Conservation (phyloP, 2,329 filamentous ascomycete species). For the Talaromyces funiculosus region DNA sequence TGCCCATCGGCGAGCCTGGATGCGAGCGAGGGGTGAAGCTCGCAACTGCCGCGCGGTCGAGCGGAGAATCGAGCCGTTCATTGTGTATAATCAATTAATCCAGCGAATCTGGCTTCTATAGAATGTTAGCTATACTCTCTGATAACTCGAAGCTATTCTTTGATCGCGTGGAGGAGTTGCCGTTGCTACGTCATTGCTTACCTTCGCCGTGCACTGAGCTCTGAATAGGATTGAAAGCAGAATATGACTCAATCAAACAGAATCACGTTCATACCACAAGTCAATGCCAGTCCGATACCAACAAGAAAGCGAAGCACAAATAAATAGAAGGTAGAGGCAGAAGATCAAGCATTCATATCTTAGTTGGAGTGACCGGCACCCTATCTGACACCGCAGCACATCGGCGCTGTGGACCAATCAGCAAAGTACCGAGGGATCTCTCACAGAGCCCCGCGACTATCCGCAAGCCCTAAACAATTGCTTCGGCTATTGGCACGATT, state of each 20-base stretch:
- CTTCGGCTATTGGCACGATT: neutral
- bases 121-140: neutral
- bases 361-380: neutral
- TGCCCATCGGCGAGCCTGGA: constrained; percentile 21
- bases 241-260: neutral
- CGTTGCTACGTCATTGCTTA: neutral
- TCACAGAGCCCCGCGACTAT: neutral
- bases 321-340: neutral
- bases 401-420: neutral
- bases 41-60: constrained; percentile 25
- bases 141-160: neutral
- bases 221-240: too few relatives aligned
- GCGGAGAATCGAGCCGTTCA: constrained; percentile 31
- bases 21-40: constrained; percentile 15
- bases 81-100: constrained; percentile 10
- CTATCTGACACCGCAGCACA: neutral
- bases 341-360: neutral
- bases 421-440: neutral
- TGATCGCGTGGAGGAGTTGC: neutral
- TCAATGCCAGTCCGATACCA: neutral
- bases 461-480: neutral
- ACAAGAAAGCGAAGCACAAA: neutral
- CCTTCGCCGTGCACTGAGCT: neutral
- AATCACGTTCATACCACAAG: neutral
- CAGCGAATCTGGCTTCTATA: neutral